Evolutionary conservation across 495 filamentous ascomycete species (phyloP), one percentile per base, ranked within the genome.

Genomic region (Penicillium simplicissimum): DNA sequence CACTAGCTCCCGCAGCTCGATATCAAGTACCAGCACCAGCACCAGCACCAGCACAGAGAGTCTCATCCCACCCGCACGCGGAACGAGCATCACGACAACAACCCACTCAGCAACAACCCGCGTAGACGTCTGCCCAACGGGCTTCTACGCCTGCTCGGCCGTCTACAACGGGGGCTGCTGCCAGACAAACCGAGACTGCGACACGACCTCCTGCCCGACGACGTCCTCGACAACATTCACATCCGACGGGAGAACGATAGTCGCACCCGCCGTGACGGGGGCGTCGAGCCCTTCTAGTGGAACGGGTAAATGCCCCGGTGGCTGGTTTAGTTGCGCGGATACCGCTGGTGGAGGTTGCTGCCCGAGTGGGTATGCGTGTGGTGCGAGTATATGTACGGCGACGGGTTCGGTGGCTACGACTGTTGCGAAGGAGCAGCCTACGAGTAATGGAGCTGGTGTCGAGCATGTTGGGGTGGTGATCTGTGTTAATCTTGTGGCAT

Each of bases 181-280:
- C 74, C 89, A 87, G 25, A 90, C 90, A 7, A 93, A 91, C 1
- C 84, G 93, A 33, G 80, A 96, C 73, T 97, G 94, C 74, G 86
- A 87, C 70, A 74, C 85, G 68, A 82, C 93, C 60, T 70, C 87
- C 69, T 86, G 93, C 81, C 89, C 90, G 0, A 72, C 83, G 0
- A 73, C 76, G 0, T 58, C 78, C 0, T 80, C 78, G 48, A 87
- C 88, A 9, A 90, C 88, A 2, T 73, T 92, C 19, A 82, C 75
- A n/a, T 79, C 78, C 1, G 72, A 84, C 57, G 88, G 87, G 0
- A 78, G 84, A 10, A 95, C 91, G 0, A 79, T 96, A 55, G 87
- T 87, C 0, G 87, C 86, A 8, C 86, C 90, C 0, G 76, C 75
- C 0, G 76, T 78, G 10, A 78, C 79, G 35, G 23, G 71, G 71